Conservation (phyloP, 805 yeast species). For the Yarrowia yakushimensis region DNA sequence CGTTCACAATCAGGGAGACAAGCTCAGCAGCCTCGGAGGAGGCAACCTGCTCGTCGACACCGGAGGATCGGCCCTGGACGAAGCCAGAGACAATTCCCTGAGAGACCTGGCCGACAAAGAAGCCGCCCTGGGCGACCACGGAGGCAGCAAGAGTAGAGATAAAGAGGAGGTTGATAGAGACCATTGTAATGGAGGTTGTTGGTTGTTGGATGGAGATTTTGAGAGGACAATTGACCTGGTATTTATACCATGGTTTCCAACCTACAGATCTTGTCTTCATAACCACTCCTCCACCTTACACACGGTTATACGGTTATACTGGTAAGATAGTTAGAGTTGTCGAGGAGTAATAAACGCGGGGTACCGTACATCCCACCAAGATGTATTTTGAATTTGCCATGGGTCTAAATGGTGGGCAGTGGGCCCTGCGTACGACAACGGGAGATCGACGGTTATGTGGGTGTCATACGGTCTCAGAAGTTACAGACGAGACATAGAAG, state of each 20-base stretch:
- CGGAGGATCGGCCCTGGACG: constrained; percentile 23
- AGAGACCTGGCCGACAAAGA: constrained; percentile 22
- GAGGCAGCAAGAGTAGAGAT: constrained; percentile 25
- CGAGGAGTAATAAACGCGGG: not conserved
- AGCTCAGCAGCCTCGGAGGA: constrained; percentile 30
- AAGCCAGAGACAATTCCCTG: constrained; percentile 7
- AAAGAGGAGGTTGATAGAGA: constrained; percentile 35
- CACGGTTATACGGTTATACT: not conserved
- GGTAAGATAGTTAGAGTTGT: not conserved
- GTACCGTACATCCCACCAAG: not conserved
- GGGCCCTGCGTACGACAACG: not conserved
- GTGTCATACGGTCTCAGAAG: not conserved
- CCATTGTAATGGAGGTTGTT: constrained; percentile 16
- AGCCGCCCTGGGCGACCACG: constrained; percentile 18
- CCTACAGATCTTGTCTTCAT: too few relatives aligned
- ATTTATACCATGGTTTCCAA: not conserved
- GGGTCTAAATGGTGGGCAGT: constrained; percentile 7
- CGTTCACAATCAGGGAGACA: constrained; percentile 27
- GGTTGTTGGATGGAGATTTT: not conserved
- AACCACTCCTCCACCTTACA: not conserved
- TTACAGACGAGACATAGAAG: too few relatives aligned
- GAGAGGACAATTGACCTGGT: too few relatives aligned
- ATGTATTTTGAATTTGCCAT: not conserved
- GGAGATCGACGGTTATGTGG: not conserved
- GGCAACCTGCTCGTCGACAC: constrained; percentile 28